A percentile compares a stretch with the other conserved stretches of the same genome.
phyloP scores from a whole-genome alignment of 768 basidiomycete species.

The Boletales sp. region DNA sequence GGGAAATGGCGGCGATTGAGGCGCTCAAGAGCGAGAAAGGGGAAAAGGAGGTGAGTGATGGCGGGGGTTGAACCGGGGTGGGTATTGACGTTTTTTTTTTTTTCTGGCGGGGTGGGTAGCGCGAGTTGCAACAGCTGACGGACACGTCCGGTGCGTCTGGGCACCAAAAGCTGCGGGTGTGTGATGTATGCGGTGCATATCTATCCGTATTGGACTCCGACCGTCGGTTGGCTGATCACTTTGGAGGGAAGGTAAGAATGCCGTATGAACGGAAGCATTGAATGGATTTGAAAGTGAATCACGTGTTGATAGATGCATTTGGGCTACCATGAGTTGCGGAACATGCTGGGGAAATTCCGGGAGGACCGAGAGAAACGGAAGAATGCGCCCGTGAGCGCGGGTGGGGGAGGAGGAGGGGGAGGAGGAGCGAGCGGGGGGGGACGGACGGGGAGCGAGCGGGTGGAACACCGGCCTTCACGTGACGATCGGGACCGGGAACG shows the following conservation, averaged over 20 bases:
- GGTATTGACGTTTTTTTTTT: slow-evolving; percentile 4
- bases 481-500: slow-evolving; percentile 67
- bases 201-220: slow-evolving; percentile 97
- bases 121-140: slow-evolving; percentile 92
- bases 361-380: slow-evolving; percentile 85
- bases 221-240: slow-evolving; percentile 97
- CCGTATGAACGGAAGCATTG: slow-evolving; percentile 8
- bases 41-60: slow-evolving; percentile 78
- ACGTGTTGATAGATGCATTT: slow-evolving; percentile 81
- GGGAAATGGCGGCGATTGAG: slow-evolving; percentile 95
- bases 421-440: slow-evolving; percentile 36
- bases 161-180: slow-evolving; percentile 99
- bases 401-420: slow-evolving; percentile 35
- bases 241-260: slow-evolving; percentile 90
- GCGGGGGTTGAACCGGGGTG: background rate
- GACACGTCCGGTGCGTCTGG: slow-evolving; percentile 98
- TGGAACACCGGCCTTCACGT: slow-evolving; percentile 57
- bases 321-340: slow-evolving; percentile 96
- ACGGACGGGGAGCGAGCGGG: slow-evolving; percentile 42
- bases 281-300: slow-evolving; percentile 25
- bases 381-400: slow-evolving; percentile 46
- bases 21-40: slow-evolving; percentile 93
- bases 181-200: slow-evolving; percentile 99
- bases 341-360: slow-evolving; percentile 86
- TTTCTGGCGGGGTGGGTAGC: slow-evolving; percentile 38